Percentiles rank a stretch among this genome's conserved stretches.
phyloP scores from a whole-genome alignment of 164 flowering plant genomes.

The Protea cynaroides region DNA sequence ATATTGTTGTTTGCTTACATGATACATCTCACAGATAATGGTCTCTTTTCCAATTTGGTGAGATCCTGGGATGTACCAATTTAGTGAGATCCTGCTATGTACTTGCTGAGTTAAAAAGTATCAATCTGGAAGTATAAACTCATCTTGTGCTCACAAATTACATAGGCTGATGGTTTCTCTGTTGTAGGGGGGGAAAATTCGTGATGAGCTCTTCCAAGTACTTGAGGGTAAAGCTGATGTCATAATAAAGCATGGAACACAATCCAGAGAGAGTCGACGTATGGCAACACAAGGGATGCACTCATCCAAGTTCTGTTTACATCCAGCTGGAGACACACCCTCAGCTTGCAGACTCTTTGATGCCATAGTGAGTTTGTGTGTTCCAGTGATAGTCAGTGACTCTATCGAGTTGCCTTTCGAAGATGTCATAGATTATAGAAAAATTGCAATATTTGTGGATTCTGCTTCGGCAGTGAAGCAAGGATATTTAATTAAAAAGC shows the following conservation, averaged over 20 bases:
- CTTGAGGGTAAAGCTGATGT: conserved; percentile 77
- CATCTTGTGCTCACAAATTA: neutral
- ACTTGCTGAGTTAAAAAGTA: too few relatives aligned
- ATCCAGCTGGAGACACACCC: conserved; percentile 99
- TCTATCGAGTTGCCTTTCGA: conserved; percentile 91
- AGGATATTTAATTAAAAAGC: conserved; percentile 50
- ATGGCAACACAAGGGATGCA: conserved; percentile 93
- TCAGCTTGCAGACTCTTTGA: conserved; percentile 99
- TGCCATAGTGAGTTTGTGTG: conserved; percentile 91
- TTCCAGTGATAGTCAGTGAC: conserved; percentile 91
- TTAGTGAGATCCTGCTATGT: too few relatives aligned
- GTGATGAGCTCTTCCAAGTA: conserved; percentile 79
- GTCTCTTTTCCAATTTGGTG: too few relatives aligned
- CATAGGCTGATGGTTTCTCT: neutral
- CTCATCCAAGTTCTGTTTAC: conserved; percentile 88
- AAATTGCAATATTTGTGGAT: conserved; percentile 81
- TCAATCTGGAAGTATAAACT: too few relatives aligned
- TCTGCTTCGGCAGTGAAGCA: conserved; percentile 58
- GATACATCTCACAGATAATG: too few relatives aligned
- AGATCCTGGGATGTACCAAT: too few relatives aligned
- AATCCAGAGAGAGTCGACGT: conserved; percentile 92
- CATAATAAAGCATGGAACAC: conserved; percentile 88
- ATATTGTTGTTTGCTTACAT: too few relatives aligned
- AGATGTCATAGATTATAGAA: conserved; percentile 79
- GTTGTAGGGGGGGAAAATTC: conserved; percentile 88